Base-by-base conservation (phyloP, 176 grass and related monocot species). In the Aegilops tauschii region DNA sequence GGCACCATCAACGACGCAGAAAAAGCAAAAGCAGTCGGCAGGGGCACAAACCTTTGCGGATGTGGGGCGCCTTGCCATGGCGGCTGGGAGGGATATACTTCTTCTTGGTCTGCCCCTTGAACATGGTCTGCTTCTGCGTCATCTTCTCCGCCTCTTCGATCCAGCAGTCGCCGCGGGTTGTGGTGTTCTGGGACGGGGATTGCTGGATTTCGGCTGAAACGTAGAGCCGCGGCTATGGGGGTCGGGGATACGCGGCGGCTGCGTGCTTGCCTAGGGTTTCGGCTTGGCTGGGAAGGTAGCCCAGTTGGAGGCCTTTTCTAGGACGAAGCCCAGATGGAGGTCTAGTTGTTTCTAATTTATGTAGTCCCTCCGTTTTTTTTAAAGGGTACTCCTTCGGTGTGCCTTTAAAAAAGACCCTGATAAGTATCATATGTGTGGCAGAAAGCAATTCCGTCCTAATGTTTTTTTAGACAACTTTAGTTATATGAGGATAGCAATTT, bases 41-140 rank as follows among this genome's bases (percentile, higher is more conserved):
- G 18, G 16, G n/a, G 23, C 28, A 49, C 82, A 7, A 83, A 95
- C 96, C 96, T 98, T 95, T 98, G 30, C 96, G 93, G 63, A 89
- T 29, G 64, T 91, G 88, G 14, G 76, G 56, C 14, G 84, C 68
- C 86, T 95, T 98, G 66, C 96, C 96, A 82, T 95, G 96, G 86
- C 92, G 96, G 69, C 49, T 98, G 79, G 93, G 92, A 78, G 96
- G 93, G 81, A 95, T 66, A 49, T 86, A 80, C 83, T 94, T 98
- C 86, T 95, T 95, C 79, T 92, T 86, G 58, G 34, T 89, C 91
- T 91, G 52, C 6, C 96, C 96, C 88, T 98, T 98, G 88, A 94
- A 98, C 84, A 92, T 14, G 61, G 79, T 92, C 67, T 91, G 93
- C 88, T 95, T 98, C 83, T 98, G 93, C 89, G 96, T 98, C 96